Conservation (phyloP, 2,329 filamentous ascomycete genomes). For the Lasiodiplodia gonubiensis region DNA sequence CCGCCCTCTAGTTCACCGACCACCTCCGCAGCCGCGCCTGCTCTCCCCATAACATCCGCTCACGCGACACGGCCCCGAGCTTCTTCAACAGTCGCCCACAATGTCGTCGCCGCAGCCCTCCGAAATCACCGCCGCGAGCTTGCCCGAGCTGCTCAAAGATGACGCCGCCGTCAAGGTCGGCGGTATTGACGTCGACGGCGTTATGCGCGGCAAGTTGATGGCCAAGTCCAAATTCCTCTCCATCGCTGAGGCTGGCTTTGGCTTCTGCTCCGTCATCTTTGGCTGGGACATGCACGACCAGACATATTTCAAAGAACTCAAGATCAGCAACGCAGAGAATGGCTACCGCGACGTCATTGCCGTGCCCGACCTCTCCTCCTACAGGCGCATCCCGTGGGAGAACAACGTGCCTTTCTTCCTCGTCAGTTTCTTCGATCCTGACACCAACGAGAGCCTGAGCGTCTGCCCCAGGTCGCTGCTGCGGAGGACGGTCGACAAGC, state of each 20-base stretch:
- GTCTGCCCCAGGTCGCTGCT: slow-evolving; percentile 82
- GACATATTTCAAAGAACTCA: slow-evolving; percentile 84
- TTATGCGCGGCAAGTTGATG: slow-evolving; percentile 86
- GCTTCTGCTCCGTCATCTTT: slow-evolving; percentile 93
- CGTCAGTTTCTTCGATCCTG: slow-evolving; percentile 82
- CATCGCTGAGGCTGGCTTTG: slow-evolving; percentile 79
- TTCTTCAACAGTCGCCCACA: slow-evolving; percentile 28
- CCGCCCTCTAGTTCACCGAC: background rate
- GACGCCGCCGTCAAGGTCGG: slow-evolving; percentile 86
- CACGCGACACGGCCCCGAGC: slow-evolving; percentile 14
- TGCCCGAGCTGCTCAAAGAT: slow-evolving; percentile 69
- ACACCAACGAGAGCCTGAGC: slow-evolving; percentile 72
- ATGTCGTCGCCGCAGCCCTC: slow-evolving; percentile 38
- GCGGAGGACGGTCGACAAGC: slow-evolving; percentile 69
- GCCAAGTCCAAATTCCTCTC: slow-evolving; percentile 93
- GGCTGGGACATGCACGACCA: slow-evolving; percentile 98
- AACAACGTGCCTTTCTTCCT: slow-evolving; percentile 84
- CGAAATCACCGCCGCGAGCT: slow-evolving; percentile 65
- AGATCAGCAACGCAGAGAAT: slow-evolving; percentile 88
- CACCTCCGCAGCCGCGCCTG: slow-evolving; percentile 1
- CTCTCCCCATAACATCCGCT: slow-evolving; percentile 3
- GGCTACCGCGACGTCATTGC: slow-evolving; percentile 87
- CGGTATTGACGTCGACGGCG: slow-evolving; percentile 84
- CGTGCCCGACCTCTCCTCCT: slow-evolving; percentile 76
- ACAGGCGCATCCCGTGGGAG: slow-evolving; percentile 89